Evolutionary conservation across 306 rosid species (phyloP), one percentile per base, ranked within the genome.

Genomic region (Dalbergia oliveri): DNA sequence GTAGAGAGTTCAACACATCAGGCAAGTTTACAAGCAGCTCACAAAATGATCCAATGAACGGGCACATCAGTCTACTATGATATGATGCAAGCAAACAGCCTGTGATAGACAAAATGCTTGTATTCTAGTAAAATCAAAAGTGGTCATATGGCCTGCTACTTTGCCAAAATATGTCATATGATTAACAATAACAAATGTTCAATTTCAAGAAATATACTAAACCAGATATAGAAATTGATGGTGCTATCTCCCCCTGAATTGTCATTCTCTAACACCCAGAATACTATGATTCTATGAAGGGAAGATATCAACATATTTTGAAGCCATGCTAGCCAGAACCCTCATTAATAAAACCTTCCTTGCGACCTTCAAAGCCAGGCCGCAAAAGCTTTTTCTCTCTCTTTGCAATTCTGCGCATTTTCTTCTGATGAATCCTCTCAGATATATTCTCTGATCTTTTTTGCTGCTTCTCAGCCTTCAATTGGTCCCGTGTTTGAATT

Each of bases 281-380:
- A 62, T 18, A 37, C 37, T 6, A 15, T 8, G 18, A 37, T 49
- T 69, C 50, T 31, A 58, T 18, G 15, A 81, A 60, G 43, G 66
- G 50, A 33, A 65, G 60, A 41, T 4, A 72, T 72, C 76, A 64
- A 72, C 15, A 41, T 72, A 39, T 60, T 57, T 56, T 1, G 61
- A 8, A 71, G 14, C 44, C 31, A 68, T 50, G 7, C 50, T 82
- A 82, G 53, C 77, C 70, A 19, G 81, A 49, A 69, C 69, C 72
- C 21, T 64, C 79, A 35, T 87, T 92, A 23, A 94, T 79, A 68
- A 90, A 94, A 41, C 97, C 94, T 61, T 89, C 94, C 84, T 89
- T 92, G 68, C 90, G 92, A 79, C 97, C 97, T 85, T 94, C 97
- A 73, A 92, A 92, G 21, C 98, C 97, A 1, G 97, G 97, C 43